These are phyloP conservation scores for Gossypium davidsonii DNA, from an alignment of 441 rosid genomes.

Conservation along the genomic window DNA sequence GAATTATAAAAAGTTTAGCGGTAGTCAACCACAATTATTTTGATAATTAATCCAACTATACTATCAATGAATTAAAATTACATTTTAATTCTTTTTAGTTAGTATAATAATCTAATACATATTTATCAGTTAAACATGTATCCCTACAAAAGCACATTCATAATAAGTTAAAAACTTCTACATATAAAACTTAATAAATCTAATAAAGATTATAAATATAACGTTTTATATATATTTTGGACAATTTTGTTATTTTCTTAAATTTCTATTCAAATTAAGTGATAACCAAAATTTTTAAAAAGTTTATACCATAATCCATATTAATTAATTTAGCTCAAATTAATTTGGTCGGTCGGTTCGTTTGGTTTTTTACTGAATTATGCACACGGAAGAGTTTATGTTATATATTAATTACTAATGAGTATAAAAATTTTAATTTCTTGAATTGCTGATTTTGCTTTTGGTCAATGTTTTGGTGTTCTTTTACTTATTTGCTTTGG, in stretches of 20 bases:
- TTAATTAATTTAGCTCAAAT: not conserved
- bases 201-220: not conserved
- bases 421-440: not conserved
- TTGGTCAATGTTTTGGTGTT: not conserved
- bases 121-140: not conserved
- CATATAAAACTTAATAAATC: not conserved
- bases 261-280: not conserved
- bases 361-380: not conserved
- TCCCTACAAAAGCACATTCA: not conserved
- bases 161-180: not conserved
- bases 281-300: not conserved
- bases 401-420: not conserved
- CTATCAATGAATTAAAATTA: not conserved
- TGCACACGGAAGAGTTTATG: not conserved
- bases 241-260: not conserved
- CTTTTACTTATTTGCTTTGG: constrained; percentile 8
- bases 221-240: not conserved
- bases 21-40: not conserved
- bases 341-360: not conserved
- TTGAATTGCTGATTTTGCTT: not conserved
- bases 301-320: not conserved
- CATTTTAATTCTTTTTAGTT: not conserved
- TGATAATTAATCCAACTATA: not conserved
- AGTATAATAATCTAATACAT: not conserved
- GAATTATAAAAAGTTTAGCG: not conserved